These are phyloP conservation scores for Moesziomyces aphidis DNA, from an alignment of 1,284 basidiomycete species.

Conservation along the genomic window DNA sequence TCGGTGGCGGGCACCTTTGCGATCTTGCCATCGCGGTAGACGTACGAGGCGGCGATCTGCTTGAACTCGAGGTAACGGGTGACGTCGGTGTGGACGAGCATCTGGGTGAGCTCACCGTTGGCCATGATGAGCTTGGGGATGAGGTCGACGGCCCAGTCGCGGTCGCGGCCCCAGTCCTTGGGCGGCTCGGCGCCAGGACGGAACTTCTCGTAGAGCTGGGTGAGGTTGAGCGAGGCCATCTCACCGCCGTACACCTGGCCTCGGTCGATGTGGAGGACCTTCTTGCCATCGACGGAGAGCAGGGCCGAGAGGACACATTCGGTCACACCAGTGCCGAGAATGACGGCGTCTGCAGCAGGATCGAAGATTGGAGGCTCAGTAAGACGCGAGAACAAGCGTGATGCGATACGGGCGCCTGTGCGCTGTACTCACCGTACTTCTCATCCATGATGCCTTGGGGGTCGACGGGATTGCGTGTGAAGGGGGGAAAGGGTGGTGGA, in stretches of 20 bases:
- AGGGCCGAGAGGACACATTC: constrained; percentile 92
- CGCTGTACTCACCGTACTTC: constrained; percentile 53
- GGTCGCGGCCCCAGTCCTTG: constrained; percentile 71
- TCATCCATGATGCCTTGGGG: constrained; percentile 55
- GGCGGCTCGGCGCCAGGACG: constrained; percentile 70
- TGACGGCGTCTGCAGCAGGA: constrained; percentile 55
- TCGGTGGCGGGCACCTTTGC: constrained; percentile 98
- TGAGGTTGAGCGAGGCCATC: constrained; percentile 95
- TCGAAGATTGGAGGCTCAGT: neutral
- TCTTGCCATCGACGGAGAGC: constrained; percentile 97
- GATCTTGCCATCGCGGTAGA: constrained; percentile 95
- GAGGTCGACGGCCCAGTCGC: constrained; percentile 67
- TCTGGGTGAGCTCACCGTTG: constrained; percentile 96
- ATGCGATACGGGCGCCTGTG: neutral
- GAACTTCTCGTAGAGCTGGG: constrained; percentile 98
- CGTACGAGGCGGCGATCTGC: constrained; percentile 98
- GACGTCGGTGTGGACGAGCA: constrained; percentile 98
- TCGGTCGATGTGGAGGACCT: constrained; percentile 98
- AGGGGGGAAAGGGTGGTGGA: constrained; percentile 1
- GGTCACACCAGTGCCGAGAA: constrained; percentile 88
- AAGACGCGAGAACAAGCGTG: too few relatives aligned
- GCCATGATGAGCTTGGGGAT: constrained; percentile 81
- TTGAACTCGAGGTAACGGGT: constrained; percentile 99
- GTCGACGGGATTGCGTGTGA: neutral
- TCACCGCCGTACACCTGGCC: constrained; percentile 99